phyloP scores from a whole-genome alignment of 2,329 filamentous ascomycete species.

The Paecilomyces niveus region DNA sequence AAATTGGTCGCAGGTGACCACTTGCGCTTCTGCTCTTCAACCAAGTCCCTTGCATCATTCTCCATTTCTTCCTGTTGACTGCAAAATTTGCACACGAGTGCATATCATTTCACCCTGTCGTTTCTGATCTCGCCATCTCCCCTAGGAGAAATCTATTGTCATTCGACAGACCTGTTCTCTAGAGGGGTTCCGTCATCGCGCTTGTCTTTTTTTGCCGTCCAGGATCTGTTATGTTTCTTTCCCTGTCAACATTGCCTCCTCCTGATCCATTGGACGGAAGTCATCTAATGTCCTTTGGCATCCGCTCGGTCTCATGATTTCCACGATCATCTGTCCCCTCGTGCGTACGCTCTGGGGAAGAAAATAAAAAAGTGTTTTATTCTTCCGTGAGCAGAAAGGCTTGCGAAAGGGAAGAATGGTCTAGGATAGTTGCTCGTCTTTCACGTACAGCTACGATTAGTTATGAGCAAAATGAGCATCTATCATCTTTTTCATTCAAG shows the following conservation, averaged over 20 bases:
- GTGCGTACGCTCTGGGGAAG: not conserved
- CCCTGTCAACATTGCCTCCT: not conserved
- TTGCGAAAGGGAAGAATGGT: not conserved
- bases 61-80: not conserved
- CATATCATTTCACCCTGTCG: not conserved
- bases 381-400: not conserved
- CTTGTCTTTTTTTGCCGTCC: not conserved
- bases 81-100: not conserved
- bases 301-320: not conserved
- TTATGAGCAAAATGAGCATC: not conserved
- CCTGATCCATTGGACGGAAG: not conserved
- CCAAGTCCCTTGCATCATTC: not conserved
- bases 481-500: not conserved
- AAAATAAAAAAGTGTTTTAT: not conserved
- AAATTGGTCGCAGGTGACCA: slow-evolving; percentile 7
- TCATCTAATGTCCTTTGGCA: not conserved
- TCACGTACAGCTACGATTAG: not conserved
- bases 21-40: not conserved
- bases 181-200: not conserved
- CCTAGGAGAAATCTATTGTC: not conserved
- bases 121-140: not conserved
- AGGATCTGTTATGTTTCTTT: not conserved
- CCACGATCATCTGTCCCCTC: not conserved
- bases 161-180: not conserved
- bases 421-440: not conserved